These are phyloP conservation scores for Chrysosphaeria jannelii DNA, from an alignment of 2,329 filamentous ascomycete species.

Conservation along the genomic window DNA sequence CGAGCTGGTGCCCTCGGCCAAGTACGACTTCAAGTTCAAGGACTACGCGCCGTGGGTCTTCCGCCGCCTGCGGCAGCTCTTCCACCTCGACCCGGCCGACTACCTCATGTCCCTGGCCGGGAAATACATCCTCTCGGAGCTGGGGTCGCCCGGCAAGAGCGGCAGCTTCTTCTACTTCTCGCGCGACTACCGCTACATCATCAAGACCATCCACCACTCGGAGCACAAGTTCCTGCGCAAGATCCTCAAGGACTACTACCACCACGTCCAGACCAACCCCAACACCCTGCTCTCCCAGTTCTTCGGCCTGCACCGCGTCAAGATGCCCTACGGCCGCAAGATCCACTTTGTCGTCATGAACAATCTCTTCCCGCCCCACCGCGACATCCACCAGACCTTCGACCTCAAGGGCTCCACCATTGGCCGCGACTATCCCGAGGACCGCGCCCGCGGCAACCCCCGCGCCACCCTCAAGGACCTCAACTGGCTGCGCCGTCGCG, in stretches of 20 bases:
- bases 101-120: conserved; percentile 95
- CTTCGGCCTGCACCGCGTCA: conserved; percentile 87
- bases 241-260: conserved; percentile 73
- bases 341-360: conserved; percentile 99
- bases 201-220: conserved; percentile 94
- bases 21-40: conserved; percentile 99
- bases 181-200: conserved; percentile 98
- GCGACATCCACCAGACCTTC: conserved; percentile 91
- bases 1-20: conserved; percentile 86
- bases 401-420: conserved; percentile 92
- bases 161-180: conserved; percentile 99
- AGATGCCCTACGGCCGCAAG: conserved; percentile 93
- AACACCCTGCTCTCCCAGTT: conserved; percentile 95
- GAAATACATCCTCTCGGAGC: conserved; percentile 93
- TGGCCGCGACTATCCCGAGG: conserved; percentile 70
- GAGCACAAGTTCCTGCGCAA: conserved; percentile 72
- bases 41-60: conserved; percentile 99
- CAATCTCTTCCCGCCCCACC: conserved; percentile 88
- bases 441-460: conserved; percentile 65
- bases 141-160: conserved; percentile 91
- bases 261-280: conserved; percentile 73
- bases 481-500: conserved; percentile 73
- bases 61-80: conserved; percentile 60
- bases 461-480: conserved; percentile 84
- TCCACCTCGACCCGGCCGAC: conserved; percentile 81